Base-by-base conservation (phyloP, 2,329 filamentous ascomycete genomes). In the Fusarium pseudoanthophilum region DNA sequence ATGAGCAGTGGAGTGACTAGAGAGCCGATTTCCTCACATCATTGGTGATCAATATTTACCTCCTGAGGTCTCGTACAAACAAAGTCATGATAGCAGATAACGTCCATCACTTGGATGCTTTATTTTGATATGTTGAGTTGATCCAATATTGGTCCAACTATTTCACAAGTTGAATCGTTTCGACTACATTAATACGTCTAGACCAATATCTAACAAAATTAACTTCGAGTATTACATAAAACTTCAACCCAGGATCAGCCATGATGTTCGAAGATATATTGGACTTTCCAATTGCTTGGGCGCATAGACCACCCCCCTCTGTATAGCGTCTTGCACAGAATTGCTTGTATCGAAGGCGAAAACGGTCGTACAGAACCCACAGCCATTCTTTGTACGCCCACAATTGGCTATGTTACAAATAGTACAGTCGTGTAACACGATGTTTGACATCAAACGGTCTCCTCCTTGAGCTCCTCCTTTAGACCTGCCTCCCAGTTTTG, bases 401-500 rank as follows among this genome's bases (percentile, higher is more conserved):
- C 45, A 52, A 36, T 42, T 56, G 37, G 28, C 39, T 24, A 20
- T 18, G 28, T 60, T 18, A 74, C 40, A 68, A 55, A 53, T n/a
- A 28, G 56, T 56, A 60, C 43, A 53, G 43, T 49, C 24, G 42
- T 65, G 60, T 63, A 57, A 45, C 56, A 32, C 32, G 40, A 36
- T 24, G 16, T 49, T 36, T 60, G 24, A 48, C 48, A 39, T 69
- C 66, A 78, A 10, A 67, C 75, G 18, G 60, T 64, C 59, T 79
- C 78, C 8, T 63, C 51, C 21, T 71, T 53, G 10, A 65, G 48
- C 62, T 80, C 78, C 20, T 63, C 49, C 52, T 74, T 67, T 6
- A 72, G 68, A 21, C 65, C 57, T 21, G 64, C 53, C 24, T 77
- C 77, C 78, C 78, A 79, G 37, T 34, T 30, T 51, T 39, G 63